A percentile compares a stretch with the other conserved stretches of the same genome.
phyloP scores from a whole-genome alignment of 2,329 filamentous ascomycete genomes.

The Talaromyces sp. region DNA sequence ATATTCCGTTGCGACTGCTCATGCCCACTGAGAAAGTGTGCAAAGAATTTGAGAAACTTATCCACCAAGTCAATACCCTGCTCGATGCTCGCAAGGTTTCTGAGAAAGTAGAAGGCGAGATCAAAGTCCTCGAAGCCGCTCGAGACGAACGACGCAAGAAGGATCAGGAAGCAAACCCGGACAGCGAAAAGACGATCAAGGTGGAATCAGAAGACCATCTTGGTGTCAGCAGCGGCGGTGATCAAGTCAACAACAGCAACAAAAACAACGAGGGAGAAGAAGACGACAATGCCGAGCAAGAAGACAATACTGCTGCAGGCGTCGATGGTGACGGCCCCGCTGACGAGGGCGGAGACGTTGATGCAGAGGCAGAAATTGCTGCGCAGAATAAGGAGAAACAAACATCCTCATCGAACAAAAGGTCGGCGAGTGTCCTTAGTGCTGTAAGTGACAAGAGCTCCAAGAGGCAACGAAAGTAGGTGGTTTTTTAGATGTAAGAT shows the following conservation, averaged over 20 bases:
- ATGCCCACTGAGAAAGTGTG: constrained; percentile 47
- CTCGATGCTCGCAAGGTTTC: constrained; percentile 43
- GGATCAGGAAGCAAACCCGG: constrained; percentile 19
- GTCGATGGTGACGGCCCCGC: background rate
- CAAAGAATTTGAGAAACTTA: constrained; percentile 45
- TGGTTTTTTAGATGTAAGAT: background rate
- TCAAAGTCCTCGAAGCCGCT: constrained; percentile 40
- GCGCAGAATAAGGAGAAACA: constrained; percentile 12
- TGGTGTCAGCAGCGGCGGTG: background rate
- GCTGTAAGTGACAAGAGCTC: constrained; percentile 56
- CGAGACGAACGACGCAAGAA: constrained; percentile 35
- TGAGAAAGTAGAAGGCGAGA: constrained; percentile 44
- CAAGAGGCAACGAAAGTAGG: constrained; percentile 44
- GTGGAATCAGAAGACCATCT: constrained; percentile 26
- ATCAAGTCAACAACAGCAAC: background rate
- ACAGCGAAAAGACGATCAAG: constrained; percentile 28
- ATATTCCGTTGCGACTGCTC: constrained; percentile 40
- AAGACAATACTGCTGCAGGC: background rate
- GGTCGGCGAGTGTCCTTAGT: constrained; percentile 78
- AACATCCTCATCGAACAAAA: constrained; percentile 51
- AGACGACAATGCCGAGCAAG: background rate
- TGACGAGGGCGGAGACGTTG: constrained; percentile 11
- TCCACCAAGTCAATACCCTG: constrained; percentile 41
- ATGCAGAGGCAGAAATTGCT: constrained; percentile 15
- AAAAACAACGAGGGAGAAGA: background rate